phyloP scores from a whole-genome alignment of 331 rosid genomes.

The Phaseolus coccineus region DNA sequence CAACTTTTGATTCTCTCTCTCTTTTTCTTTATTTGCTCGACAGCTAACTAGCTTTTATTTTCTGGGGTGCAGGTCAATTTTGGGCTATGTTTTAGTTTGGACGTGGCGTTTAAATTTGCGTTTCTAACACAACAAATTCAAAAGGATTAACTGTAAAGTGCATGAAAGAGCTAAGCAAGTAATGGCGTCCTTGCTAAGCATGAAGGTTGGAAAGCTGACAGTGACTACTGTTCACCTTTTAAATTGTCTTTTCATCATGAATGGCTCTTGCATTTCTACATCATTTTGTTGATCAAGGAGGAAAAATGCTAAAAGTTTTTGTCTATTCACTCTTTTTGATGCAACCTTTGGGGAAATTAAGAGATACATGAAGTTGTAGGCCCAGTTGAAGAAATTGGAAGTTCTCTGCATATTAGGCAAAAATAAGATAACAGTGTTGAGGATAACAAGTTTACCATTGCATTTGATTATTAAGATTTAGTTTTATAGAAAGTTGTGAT shows the following conservation, averaged over 20 bases:
- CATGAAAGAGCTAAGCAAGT: not conserved
- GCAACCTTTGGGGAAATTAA: not conserved
- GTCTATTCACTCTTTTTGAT: slow-evolving; percentile 8
- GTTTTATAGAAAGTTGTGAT: not conserved
- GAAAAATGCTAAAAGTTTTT: not conserved
- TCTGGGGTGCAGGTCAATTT: slow-evolving; percentile 24
- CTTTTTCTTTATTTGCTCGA: slow-evolving; percentile 6
- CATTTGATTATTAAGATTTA: not conserved
- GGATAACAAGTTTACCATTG: not conserved
- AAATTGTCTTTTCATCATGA: slow-evolving; percentile 32
- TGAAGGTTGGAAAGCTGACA: slow-evolving; percentile 27
- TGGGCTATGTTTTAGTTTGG: slow-evolving; percentile 11
- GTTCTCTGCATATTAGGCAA: not conserved
- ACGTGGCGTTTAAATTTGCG: slow-evolving; percentile 16
- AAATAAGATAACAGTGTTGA: not conserved
- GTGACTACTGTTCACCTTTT: slow-evolving; percentile 29
- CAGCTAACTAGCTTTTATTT: slow-evolving; percentile 9
- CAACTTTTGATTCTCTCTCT: not conserved
- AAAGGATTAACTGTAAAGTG: slow-evolving; percentile 39
- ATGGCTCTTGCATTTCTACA: not conserved
- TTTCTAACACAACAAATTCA: slow-evolving; percentile 27
- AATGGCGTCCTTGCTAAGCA: slow-evolving; percentile 36
- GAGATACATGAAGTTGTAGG: not conserved
- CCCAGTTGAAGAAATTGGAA: not conserved
- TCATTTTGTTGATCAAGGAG: not conserved